Evolutionary conservation across 2,329 filamentous ascomycete genomes (phyloP).

Genomic region (Mycogone perniciosa): DNA sequence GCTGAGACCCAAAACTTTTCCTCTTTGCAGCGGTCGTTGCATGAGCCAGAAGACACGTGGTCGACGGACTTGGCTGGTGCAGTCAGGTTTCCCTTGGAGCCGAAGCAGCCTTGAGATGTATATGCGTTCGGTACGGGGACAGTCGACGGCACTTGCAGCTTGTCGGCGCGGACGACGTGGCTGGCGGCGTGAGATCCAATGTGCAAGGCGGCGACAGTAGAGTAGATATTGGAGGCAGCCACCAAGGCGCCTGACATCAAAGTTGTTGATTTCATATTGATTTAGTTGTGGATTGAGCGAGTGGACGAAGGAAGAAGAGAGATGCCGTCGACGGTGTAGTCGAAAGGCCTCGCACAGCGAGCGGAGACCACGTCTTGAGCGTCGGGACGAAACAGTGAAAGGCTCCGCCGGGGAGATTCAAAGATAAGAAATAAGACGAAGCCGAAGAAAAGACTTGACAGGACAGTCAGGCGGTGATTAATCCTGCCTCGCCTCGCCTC

Average conservation of each 20-base stretch:
- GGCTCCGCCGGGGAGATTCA: slow-evolving; percentile 10
- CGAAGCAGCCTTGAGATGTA: slow-evolving; percentile 48
- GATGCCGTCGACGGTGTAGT: background rate
- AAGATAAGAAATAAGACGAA: slow-evolving; percentile 3
- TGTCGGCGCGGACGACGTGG: slow-evolving; percentile 8
- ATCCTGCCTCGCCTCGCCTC: background rate
- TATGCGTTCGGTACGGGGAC: slow-evolving; percentile 30
- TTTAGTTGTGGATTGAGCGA: slow-evolving; percentile 12
- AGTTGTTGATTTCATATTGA: slow-evolving; percentile 27
- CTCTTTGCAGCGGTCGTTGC: slow-evolving; percentile 33
- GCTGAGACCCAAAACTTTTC: slow-evolving; percentile 53
- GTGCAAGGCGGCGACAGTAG: slow-evolving; percentile 16
- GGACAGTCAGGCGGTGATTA: background rate
- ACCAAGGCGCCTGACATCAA: slow-evolving; percentile 23
- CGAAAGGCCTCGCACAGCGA: slow-evolving; percentile 1
- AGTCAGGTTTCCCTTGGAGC: slow-evolving; percentile 35
- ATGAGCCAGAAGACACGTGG: slow-evolving; percentile 34
- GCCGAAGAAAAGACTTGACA: background rate
- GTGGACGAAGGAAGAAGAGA: slow-evolving; percentile 11
- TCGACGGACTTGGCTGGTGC: slow-evolving; percentile 14
- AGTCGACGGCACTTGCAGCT: slow-evolving; percentile 30
- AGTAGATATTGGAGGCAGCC: slow-evolving; percentile 22
- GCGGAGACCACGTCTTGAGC: slow-evolving; percentile 5
- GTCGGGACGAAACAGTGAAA: slow-evolving; percentile 6
- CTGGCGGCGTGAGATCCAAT: background rate